Conservation (phyloP, 768 basidiomycete genomes). For the Hypholoma sublateritium region DNA sequence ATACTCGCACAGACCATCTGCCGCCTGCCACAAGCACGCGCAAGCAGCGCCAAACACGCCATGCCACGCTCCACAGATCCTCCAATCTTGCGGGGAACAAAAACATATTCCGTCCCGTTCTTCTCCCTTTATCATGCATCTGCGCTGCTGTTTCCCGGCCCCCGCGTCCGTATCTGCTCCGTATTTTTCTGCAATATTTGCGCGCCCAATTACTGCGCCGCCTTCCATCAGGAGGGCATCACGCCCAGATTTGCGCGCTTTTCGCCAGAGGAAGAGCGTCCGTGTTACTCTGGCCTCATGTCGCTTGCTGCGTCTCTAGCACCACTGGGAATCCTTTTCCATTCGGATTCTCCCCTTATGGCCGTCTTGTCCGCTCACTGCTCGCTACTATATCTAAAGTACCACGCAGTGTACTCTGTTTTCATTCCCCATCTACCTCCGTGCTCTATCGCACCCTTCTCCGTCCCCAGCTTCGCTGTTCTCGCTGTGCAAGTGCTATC, state of each 20-base stretch:
- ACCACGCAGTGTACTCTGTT: not conserved
- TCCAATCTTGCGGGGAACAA: not conserved
- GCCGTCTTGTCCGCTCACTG: not conserved
- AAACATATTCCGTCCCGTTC: not conserved
- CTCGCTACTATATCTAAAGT: not conserved
- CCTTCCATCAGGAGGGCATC: conserved; percentile 15
- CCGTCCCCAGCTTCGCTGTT: not conserved
- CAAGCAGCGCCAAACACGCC: conserved; percentile 6
- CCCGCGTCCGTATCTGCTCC: too few relatives aligned
- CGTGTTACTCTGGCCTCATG: conserved; percentile 27
- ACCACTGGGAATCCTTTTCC: not conserved
- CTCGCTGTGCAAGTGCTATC: not conserved
- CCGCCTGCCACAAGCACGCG: conserved; percentile 20
- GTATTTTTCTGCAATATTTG: not conserved
- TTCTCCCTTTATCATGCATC: not conserved
- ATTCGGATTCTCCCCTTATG: conserved; percentile 9
- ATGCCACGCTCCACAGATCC: not conserved
- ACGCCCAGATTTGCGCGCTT: conserved; percentile 28
- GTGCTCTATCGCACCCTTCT: not conserved
- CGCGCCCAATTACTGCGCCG: not conserved
- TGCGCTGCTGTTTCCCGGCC: not conserved
- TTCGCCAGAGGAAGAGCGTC: conserved; percentile 36
- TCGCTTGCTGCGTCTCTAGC: conserved; percentile 7
- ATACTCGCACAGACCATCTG: conserved; percentile 42
- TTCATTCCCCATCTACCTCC: not conserved